Percentiles rank a stretch among this genome's conserved stretches.
Conservation (phyloP, 805 yeast species). For the Yamadazyma sp. region DNA sequence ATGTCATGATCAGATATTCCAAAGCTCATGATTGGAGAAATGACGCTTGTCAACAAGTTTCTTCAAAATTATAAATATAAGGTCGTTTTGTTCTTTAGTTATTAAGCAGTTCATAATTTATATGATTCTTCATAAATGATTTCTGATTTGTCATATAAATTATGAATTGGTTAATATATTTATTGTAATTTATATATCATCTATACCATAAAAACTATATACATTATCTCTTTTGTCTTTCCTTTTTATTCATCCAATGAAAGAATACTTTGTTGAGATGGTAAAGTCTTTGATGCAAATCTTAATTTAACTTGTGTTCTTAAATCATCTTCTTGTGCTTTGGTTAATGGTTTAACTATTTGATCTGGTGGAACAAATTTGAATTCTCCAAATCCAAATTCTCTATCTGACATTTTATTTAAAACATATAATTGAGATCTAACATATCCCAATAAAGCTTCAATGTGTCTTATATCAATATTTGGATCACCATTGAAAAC, state of each 20-base stretch:
- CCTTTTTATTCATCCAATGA: constrained; percentile 37
- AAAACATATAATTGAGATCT: constrained; percentile 87
- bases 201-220: not conserved
- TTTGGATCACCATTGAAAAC: constrained; percentile 81
- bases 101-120: no score
- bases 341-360: constrained; percentile 68
- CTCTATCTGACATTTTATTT: constrained; percentile 82
- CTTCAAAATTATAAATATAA: no score
- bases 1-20: constrained; percentile 41
- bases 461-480: constrained; percentile 78
- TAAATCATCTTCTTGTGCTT: constrained; percentile 58
- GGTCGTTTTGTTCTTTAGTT: no score
- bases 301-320: constrained; percentile 48
- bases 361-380: constrained; percentile 79
- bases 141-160: no score
- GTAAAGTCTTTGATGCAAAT: constrained; percentile 52
- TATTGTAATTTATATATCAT: no score
- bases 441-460: constrained; percentile 84
- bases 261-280: constrained; percentile 53
- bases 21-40: constrained; percentile 34
- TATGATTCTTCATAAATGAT: no score
- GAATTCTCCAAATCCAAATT: constrained; percentile 89
- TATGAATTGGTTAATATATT: no score
- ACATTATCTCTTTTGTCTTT: not conserved
- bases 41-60: no score